phyloP scores from a whole-genome alignment of 2,329 filamentous ascomycete genomes.

The Acephala macrosclerotiorum region DNA sequence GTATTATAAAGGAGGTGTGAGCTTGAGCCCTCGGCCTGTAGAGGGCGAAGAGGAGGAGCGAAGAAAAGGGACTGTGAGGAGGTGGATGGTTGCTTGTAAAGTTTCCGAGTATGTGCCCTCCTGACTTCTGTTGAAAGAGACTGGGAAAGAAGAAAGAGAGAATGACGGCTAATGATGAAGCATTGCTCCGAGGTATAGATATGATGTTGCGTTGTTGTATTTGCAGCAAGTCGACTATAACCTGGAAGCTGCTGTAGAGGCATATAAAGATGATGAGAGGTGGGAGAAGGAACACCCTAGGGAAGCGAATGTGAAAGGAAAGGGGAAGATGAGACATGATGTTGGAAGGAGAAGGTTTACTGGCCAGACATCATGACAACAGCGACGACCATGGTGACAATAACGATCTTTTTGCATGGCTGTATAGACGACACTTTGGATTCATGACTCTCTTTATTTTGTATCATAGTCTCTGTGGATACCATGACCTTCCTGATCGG shows the following conservation, averaged over 20 bases:
- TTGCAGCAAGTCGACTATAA: conserved; percentile 74
- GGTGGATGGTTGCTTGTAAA: conserved; percentile 83
- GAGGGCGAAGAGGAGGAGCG: conserved; percentile 78
- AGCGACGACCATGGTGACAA: too few species aligned
- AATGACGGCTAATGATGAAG: conserved; percentile 40
- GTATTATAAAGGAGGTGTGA: conserved; percentile 71
- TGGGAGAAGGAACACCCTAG: conserved; percentile 78
- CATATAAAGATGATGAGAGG: conserved; percentile 73
- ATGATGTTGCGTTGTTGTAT: conserved; percentile 77
- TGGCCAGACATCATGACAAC: conserved; percentile 36
- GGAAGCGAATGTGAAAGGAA: conserved; percentile 54
- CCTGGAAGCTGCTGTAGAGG: conserved; percentile 67
- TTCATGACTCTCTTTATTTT: conserved; percentile 21
- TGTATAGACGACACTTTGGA: conserved; percentile 2
- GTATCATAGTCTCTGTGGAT: conserved; percentile 29
- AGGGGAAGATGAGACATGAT: conserved; percentile 46
- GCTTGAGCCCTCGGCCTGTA: conserved; percentile 73
- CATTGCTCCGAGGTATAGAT: conserved; percentile 51
- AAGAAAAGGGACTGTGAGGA: conserved; percentile 72
- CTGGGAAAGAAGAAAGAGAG: neutral
- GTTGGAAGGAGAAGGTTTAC: conserved; percentile 42
- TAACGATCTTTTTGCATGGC: conserved; percentile 8
- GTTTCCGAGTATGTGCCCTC: conserved; percentile 69
- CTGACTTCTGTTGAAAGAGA: neutral
- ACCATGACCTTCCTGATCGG: conserved; percentile 33